Conservation (phyloP, 176 grass and related monocot genomes). For the Cenchrus americanus region DNA sequence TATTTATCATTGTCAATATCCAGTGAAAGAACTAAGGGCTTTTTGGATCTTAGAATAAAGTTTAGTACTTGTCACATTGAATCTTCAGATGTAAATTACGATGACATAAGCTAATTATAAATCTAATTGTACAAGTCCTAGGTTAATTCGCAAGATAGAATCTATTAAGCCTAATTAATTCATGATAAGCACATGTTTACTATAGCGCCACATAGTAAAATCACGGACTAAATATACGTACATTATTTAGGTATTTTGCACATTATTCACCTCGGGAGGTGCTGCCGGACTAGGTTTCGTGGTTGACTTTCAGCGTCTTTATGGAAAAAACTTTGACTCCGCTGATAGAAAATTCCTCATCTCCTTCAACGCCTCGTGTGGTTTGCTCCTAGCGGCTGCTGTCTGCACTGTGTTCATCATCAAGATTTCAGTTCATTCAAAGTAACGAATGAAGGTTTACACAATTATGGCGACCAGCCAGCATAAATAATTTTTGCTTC, state of each 20-base stretch:
- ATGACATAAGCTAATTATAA: too few relatives aligned
- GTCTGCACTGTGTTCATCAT: slow-evolving; percentile 5
- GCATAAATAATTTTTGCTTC: background rate
- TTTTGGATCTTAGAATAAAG: too few relatives aligned
- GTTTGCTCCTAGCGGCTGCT: background rate
- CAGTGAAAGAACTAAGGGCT: too few relatives aligned
- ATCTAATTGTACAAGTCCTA: too few relatives aligned
- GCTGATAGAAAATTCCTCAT: background rate
- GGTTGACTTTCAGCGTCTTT: background rate
- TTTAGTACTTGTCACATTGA: too few relatives aligned
- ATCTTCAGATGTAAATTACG: too few relatives aligned
- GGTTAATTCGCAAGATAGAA: too few relatives aligned
- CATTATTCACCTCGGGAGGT: background rate
- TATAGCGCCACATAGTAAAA: too few relatives aligned
- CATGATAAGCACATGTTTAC: too few relatives aligned
- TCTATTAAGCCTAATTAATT: too few relatives aligned
- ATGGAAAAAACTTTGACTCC: accelerated
- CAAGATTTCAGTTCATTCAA: background rate
- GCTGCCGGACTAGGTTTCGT: background rate
- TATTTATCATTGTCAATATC: background rate
- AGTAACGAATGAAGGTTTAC: background rate
- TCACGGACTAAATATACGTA: too few relatives aligned
- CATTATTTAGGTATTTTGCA: background rate
- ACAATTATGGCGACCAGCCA: too few relatives aligned
- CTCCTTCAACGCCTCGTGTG: background rate